Base-by-base conservation (phyloP, 176 grass and related monocot genomes). In the Avena eriantha region DNA sequence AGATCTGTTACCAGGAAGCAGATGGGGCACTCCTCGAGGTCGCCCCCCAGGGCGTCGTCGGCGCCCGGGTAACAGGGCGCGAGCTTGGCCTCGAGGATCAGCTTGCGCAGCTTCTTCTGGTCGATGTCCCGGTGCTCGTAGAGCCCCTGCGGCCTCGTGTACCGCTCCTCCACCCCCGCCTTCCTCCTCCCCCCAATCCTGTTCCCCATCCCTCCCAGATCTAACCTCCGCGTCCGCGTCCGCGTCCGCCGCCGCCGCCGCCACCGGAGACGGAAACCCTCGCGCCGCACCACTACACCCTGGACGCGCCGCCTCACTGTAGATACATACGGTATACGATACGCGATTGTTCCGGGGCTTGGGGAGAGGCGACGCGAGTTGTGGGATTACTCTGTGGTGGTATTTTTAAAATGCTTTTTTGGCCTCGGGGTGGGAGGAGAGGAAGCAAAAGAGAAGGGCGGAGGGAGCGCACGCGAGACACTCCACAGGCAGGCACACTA, bases 11-110 rank as follows among this genome's bases (percentile, higher is more conserved):
- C 97, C 92, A 96, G 91, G 88, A 94, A 99, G 87, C 97, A 99
- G 85, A 99, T 99, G 77, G 97, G 97, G 83, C 97, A 99, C 80
- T 99, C 94, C 85, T 99, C 97, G 57, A 96, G 91, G 90, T 96
- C 71, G 31, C 46, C 90, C 16, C 83, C 79, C 0, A 83, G 57
- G 66, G 88, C 88, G 57, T 94, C 94, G 54, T 98, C 94, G 22
- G 83, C 86, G 63, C 94, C 94, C 16, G 89, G 92, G 84, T 94
- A 98, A 84, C 97, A 98, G 23, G 97, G 97, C 45, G 97, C 94
- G 65, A 98, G 88, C 85, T 98, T 98, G 92, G 97, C 91, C 71
- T 98, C 94, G 41, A 98, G 94, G 84, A 98, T 96, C 49, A 98
- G 92, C 90, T 98, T 98, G 82, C 92, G 95, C 58, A 98, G 89